Conservation (phyloP, 2,329 filamentous ascomycete genomes). For the Fusarium tjaetaba region DNA sequence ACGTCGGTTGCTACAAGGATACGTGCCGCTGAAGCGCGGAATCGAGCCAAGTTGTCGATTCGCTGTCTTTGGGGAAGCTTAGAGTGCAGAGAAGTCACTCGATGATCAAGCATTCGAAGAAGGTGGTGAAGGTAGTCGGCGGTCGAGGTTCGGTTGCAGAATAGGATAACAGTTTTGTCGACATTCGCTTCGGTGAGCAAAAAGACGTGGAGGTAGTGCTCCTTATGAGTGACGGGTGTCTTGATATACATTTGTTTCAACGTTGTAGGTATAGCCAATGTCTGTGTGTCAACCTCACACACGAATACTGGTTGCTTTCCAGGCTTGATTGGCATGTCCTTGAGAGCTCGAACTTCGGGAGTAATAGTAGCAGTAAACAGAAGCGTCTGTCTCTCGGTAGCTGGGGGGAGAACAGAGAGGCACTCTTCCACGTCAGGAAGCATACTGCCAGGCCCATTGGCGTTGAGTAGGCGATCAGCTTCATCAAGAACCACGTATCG, state of each 20-base stretch:
- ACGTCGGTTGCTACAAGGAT: conserved; percentile 96
- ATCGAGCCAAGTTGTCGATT: conserved; percentile 87
- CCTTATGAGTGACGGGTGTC: conserved; percentile 89
- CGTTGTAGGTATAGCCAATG: conserved; percentile 80
- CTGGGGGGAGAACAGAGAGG: conserved; percentile 80
- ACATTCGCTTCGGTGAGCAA: conserved; percentile 81
- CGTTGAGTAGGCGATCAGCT: conserved; percentile 86
- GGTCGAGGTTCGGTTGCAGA: conserved; percentile 91
- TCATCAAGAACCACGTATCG: conserved; percentile 94
- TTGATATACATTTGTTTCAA: conserved; percentile 87
- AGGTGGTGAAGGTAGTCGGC: conserved; percentile 91
- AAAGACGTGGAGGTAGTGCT: conserved; percentile 92
- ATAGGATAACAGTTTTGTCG: conserved; percentile 85
- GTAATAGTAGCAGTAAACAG: conserved; percentile 97
- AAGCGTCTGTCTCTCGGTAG: conserved; percentile 85
- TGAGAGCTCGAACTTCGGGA: conserved; percentile 87
- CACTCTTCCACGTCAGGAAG: conserved; percentile 93
- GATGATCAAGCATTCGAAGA: conserved; percentile 84
- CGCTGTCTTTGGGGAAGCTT: conserved; percentile 85
- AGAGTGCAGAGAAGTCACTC: conserved; percentile 91
- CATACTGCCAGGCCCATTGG: conserved; percentile 83
- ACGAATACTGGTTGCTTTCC: conserved; percentile 84
- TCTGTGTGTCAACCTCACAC: conserved; percentile 83
- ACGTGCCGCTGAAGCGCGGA: conserved; percentile 87
- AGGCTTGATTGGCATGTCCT: conserved; percentile 75